Conservation (phyloP, 495 filamentous ascomycete species). For the Thozetella sp. region DNA sequence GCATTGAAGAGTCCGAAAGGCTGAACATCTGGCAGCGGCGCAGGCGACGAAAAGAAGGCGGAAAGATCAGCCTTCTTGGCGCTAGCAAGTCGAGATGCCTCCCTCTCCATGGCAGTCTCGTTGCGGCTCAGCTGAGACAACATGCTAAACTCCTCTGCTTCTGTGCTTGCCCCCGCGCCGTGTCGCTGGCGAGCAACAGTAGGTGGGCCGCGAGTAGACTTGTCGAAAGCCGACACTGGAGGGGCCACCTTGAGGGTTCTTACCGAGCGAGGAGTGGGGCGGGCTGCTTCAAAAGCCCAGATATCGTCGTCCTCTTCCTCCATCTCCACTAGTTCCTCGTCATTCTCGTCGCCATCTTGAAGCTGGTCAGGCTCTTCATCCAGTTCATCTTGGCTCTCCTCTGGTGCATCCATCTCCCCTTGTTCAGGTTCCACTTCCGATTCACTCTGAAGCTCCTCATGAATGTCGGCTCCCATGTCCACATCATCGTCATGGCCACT, state of each 20-base stretch:
- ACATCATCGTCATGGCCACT: conserved; percentile 11
- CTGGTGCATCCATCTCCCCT: neutral
- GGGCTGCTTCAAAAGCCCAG: conserved; percentile 46
- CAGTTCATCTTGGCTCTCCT: neutral
- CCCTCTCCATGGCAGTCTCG: neutral
- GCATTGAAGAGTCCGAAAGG: conserved; percentile 12
- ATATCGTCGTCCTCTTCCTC: conserved; percentile 44
- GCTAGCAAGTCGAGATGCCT: neutral
- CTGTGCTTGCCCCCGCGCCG: neutral
- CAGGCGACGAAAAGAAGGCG: conserved; percentile 50
- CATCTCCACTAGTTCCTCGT: conserved; percentile 1
- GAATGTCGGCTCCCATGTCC: conserved; percentile 3
- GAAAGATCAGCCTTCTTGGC: conserved; percentile 36
- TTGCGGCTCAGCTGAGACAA: conserved; percentile 17
- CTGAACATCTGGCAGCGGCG: conserved; percentile 30
- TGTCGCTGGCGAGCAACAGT: neutral
- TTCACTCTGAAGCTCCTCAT: conserved; percentile 1
- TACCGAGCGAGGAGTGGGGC: conserved; percentile 25
- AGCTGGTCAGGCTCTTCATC: neutral
- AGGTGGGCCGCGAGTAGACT: neutral
- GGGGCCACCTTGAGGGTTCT: neutral
- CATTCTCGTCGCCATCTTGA: neutral
- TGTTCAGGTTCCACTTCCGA: conserved; percentile 1
- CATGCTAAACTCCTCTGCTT: conserved; percentile 32
- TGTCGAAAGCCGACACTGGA: neutral